Evolutionary conservation across 1,284 basidiomycete species (phyloP).

Genomic region (Malassezia caprae): DNA sequence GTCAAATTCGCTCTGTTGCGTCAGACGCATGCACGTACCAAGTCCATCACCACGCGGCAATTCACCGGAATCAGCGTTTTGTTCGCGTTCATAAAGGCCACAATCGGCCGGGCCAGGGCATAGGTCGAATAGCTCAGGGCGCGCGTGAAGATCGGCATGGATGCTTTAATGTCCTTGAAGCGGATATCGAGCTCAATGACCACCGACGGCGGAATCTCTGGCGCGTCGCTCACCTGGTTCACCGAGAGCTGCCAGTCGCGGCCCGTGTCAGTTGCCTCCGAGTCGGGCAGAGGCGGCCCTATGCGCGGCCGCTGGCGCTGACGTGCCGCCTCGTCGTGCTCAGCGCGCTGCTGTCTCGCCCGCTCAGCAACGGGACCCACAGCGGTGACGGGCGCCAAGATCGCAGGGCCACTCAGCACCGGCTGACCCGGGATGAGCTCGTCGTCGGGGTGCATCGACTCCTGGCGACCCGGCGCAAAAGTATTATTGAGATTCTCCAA

Average conservation of each 20-base stretch:
- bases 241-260: not conserved
- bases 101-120: slow-evolving; percentile 90
- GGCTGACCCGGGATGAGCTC: slow-evolving; percentile 77
- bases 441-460: slow-evolving; percentile 15
- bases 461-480: slow-evolving; percentile 15
- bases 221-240: not conserved
- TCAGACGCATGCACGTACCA: slow-evolving; percentile 49
- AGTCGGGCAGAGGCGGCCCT: not conserved
- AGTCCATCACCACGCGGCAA: slow-evolving; percentile 44
- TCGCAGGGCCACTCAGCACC: slow-evolving; percentile 71
- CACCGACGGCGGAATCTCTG: slow-evolving; percentile 50
- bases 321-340: slow-evolving; percentile 15
- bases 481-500: slow-evolving; percentile 63
- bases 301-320: slow-evolving; percentile 6
- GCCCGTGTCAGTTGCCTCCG: not conserved
- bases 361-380: slow-evolving; percentile 37
- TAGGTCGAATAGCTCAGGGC: slow-evolving; percentile 76
- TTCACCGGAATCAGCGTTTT: slow-evolving; percentile 27
- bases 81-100: slow-evolving; percentile 69
- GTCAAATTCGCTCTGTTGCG: slow-evolving; percentile 38
- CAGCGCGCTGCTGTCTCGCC: slow-evolving; percentile 27
- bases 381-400: slow-evolving; percentile 59
- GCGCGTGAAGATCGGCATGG: slow-evolving; percentile 58
- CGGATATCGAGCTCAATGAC: slow-evolving; percentile 83
- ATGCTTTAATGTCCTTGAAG: slow-evolving; percentile 91